These are phyloP conservation scores for Alternaria sp. DNA, from an alignment of 2,329 filamentous ascomycete species.

Conservation along the genomic window DNA sequence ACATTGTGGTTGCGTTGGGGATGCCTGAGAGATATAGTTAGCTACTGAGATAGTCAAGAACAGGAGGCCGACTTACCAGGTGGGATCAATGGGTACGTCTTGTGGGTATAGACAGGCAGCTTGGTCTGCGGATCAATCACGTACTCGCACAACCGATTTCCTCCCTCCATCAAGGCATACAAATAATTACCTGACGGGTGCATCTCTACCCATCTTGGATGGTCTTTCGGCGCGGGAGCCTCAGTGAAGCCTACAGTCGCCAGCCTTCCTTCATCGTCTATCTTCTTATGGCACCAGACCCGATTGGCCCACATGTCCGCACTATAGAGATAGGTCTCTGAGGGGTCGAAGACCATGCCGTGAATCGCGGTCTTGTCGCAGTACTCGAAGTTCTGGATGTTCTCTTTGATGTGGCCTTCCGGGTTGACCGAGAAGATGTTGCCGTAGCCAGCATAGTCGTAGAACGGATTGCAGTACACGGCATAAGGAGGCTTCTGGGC, in stretches of 20 bases:
- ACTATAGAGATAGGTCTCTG: conserved; percentile 77
- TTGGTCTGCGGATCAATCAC: conserved; percentile 76
- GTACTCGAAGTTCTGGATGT: conserved; percentile 77
- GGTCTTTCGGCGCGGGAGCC: conserved; percentile 74
- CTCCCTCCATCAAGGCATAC: conserved; percentile 89
- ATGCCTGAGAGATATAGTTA: conserved; percentile 34
- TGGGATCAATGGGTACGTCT: conserved; percentile 79
- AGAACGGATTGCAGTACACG: conserved; percentile 91
- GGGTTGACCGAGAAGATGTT: conserved; percentile 73
- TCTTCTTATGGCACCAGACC: conserved; percentile 84
- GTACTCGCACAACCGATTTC: conserved; percentile 83
- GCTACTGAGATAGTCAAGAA: background rate
- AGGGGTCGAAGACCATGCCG: conserved; percentile 80
- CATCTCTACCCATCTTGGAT: conserved; percentile 88
- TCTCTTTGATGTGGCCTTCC: conserved; percentile 64
- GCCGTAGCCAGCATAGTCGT: conserved; percentile 81
- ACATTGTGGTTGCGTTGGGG: conserved; percentile 65
- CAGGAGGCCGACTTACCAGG: conserved; percentile 64
- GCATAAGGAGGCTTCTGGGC: conserved; percentile 77
- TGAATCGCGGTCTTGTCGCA: conserved; percentile 75
- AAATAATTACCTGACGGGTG: conserved; percentile 79
- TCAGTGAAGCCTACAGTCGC: conserved; percentile 74
- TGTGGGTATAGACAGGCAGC: conserved; percentile 78
- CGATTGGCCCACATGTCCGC: conserved; percentile 80
- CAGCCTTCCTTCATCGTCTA: conserved; percentile 64